A percentile compares a stretch with the other conserved stretches of the same genome.
These are phyloP conservation scores for Lachnellula cervina DNA, from an alignment of 2,329 filamentous ascomycete genomes.

Conservation along the genomic window DNA sequence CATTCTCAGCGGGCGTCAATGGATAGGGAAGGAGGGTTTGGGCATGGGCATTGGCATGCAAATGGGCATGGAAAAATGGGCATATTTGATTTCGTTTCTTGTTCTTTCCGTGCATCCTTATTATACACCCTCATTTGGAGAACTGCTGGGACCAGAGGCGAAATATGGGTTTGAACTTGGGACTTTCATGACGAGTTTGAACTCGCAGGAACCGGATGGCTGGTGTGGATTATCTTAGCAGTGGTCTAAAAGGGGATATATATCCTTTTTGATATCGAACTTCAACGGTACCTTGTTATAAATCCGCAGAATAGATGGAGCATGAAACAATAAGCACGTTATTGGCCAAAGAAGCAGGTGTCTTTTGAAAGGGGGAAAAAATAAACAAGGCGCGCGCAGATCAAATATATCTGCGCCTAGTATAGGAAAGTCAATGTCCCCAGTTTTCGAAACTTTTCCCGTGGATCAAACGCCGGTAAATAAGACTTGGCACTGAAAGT, in stretches of 20 bases:
- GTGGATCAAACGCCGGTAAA: neutral
- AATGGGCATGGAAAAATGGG: neutral
- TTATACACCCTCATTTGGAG: constrained; percentile 4
- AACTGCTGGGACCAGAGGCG: constrained; percentile 14
- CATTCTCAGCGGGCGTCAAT: constrained; percentile 18
- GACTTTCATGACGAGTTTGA: constrained; percentile 7
- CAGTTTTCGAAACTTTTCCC: neutral
- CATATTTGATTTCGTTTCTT: neutral
- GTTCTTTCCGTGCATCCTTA: constrained; percentile 10
- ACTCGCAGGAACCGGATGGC: neutral
- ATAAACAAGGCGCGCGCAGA: no score
- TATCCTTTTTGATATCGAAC: constrained; percentile 6
- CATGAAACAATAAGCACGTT: no score
- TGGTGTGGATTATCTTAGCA: constrained; percentile 1
- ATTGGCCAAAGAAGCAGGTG: no score
- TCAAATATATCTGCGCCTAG: no score
- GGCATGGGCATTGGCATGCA: neutral
- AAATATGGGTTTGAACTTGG: constrained; percentile 3
- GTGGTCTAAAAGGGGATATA: neutral
- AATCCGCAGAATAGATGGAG: neutral
- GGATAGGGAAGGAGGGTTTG: neutral
- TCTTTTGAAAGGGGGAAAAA: no score
- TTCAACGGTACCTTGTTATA: neutral
- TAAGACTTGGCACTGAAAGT: neutral
- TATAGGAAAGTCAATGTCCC: no score